Conservation (phyloP, 768 basidiomycete genomes). For the Trametes cubensis region DNA sequence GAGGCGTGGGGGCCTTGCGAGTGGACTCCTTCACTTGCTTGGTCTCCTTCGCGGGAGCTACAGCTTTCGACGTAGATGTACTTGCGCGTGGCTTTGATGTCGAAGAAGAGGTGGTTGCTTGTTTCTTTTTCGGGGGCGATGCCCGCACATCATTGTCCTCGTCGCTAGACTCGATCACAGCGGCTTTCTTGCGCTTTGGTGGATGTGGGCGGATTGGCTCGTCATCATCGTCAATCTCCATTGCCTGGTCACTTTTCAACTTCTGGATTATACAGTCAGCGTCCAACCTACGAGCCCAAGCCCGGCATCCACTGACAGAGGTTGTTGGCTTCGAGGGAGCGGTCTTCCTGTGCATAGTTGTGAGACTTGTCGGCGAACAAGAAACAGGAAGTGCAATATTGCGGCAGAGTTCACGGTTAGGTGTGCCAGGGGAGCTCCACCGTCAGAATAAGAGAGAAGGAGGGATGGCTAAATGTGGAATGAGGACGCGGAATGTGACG, state of each 20-base stretch:
- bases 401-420: not conserved
- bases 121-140: slow-evolving; percentile 47
- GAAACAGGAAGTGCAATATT: no score
- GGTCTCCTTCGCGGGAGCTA: slow-evolving; percentile 27
- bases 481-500: not conserved
- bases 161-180: slow-evolving; percentile 31
- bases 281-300: not conserved
- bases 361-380: not conserved
- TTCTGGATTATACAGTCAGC: slow-evolving; percentile 13
- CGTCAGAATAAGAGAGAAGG: no score
- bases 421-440: no score
- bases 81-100: slow-evolving; percentile 18
- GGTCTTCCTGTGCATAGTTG: not conserved
- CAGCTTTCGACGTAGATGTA: slow-evolving; percentile 26
- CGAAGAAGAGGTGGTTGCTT: slow-evolving; percentile 27
- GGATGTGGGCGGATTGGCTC: slow-evolving; percentile 5
- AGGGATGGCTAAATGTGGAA: no score
- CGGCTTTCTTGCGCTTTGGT: slow-evolving; percentile 33
- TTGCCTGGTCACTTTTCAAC: slow-evolving; percentile 27
- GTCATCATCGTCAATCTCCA: slow-evolving; percentile 29
- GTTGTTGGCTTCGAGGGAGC: not conserved
- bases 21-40: slow-evolving; percentile 11
- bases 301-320: not conserved
- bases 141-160: slow-evolving; percentile 30
- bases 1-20: slow-evolving; percentile 9